A percentile compares a stretch with the other conserved stretches of the same genome.
Conservation (phyloP, 1,139 yeast genomes). For the Pichia sp. region DNA sequence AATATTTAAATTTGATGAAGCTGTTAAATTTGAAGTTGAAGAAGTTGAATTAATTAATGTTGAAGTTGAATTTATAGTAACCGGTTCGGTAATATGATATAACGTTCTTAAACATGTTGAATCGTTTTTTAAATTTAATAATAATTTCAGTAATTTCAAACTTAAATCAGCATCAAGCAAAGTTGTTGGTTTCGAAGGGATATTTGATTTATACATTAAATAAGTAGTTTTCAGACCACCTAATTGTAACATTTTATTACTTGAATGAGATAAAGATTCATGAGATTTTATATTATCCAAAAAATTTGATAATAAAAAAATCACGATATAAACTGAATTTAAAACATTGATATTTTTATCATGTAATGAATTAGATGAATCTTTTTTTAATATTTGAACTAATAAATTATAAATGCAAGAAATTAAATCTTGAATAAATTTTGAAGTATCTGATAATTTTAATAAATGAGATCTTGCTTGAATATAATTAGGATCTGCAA, state of each 20-base stretch:
- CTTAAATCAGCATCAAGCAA: conserved; percentile 4
- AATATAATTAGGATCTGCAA: conserved; percentile 26
- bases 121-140: conserved; percentile 9
- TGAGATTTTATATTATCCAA: conserved; percentile 8
- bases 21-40: not conserved
- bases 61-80: not conserved
- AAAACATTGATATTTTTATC: conserved; percentile 6
- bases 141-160: conserved; percentile 4
- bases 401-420: conserved; percentile 13
- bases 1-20: conserved; percentile 2
- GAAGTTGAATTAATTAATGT: not conserved
- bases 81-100: conserved; percentile 7
- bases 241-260: conserved; percentile 2
- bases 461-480: conserved; percentile 23
- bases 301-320: conserved; percentile 7
- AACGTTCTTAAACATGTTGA: conserved; percentile 6
- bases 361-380: conserved; percentile 2
- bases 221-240: conserved; percentile 12
- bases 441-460: conserved; percentile 14
- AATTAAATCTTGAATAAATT: conserved; percentile 10
- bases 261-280: conserved; percentile 6
- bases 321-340: conserved; percentile 11
- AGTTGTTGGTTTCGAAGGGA: conserved; percentile 4
- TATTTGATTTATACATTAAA: conserved; percentile 3
- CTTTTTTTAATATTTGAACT: conserved; percentile 7